Evolutionary conservation across 768 basidiomycete genomes (phyloP), one percentile per base, ranked within the genome.

Genomic region (Collybia sordida): DNA sequence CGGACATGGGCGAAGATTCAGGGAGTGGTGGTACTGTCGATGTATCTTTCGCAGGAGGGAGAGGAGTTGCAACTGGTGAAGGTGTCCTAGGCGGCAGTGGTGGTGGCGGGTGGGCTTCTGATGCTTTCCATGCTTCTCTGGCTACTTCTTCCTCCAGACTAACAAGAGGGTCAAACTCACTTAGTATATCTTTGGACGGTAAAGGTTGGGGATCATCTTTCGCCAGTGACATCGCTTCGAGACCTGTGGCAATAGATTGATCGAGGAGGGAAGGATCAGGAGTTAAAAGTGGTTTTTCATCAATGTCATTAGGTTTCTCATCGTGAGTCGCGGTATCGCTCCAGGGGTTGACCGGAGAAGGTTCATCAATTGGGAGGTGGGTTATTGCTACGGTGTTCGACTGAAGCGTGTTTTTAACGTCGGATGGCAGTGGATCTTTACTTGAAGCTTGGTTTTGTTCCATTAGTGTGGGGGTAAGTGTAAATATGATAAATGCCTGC

Each of bases 151-250:
- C 83, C 49, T 85, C 81, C 27, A 69, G 59, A 54, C 72, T 78
- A 0, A 68, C 80, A 19, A 88, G 67, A 14, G 87, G 87, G 66
- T 90, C 87, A 61, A 90, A 89, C 59, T 87, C 80, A 28, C 67
- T 72, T 45, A 89, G 66, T 3, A 85, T 67, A 37, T 79, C 72
- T 49, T 65, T 64, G n/a, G 68, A 61, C 6, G 66, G 64, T 18
- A 61, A 58, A 25, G 55, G 37, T 51, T 58, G 62, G 17, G 53
- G 23, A 5, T 62, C 47, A 12, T 56, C 54, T 45, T 56, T 50
- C 3, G 59, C 47, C 37, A 60, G 56, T 41, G 56, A 52, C 34
- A 56, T 60, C 14, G 67, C 61, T 42, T 69, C 63, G 25, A 72
- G 63, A 2, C 73, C 73, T 50, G 64, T 64, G 21, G 71, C 67